Conservation (phyloP, 2,329 filamentous ascomycete species). For the Ascocoryne sarcoides region DNA sequence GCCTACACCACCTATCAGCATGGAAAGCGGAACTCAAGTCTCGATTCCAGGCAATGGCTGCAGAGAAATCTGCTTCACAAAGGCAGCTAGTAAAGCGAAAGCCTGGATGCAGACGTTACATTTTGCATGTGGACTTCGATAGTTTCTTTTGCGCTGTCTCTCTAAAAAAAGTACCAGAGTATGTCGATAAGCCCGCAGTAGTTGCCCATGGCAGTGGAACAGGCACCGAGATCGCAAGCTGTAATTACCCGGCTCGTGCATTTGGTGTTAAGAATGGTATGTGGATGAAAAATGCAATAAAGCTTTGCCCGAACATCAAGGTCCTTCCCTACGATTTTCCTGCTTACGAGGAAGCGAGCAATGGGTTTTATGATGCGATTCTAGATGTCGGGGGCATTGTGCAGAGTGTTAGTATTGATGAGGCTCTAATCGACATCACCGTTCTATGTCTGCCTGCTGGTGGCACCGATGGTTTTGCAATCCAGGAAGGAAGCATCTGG, state of each 20-base stretch:
- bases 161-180: slow-evolving; percentile 66
- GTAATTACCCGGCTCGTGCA: slow-evolving; percentile 83
- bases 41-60: slow-evolving; percentile 71
- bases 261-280: slow-evolving; percentile 94
- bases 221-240: slow-evolving; percentile 93
- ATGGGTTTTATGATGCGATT: slow-evolving; percentile 78
- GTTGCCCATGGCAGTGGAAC: slow-evolving; percentile 80
- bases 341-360: slow-evolving; percentile 86
- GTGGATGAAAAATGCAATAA: slow-evolving; percentile 93
- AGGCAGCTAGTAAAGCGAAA: slow-evolving; percentile 39
- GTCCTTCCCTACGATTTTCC: slow-evolving; percentile 94
- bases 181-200: slow-evolving; percentile 69
- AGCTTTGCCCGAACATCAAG: slow-evolving; percentile 76
- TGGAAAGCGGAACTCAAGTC: slow-evolving; percentile 96
- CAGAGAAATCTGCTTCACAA: slow-evolving; percentile 52
- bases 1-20: slow-evolving; percentile 86
- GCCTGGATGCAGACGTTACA: slow-evolving; percentile 63
- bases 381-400: slow-evolving; percentile 72
- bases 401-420: slow-evolving; percentile 95
- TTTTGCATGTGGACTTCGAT: slow-evolving; percentile 96
- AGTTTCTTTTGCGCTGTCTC: slow-evolving; percentile 97
- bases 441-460: slow-evolving; percentile 55
- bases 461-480: slow-evolving; percentile 55
- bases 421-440: slow-evolving; percentile 82
- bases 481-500: slow-evolving; percentile 61